Evolutionary conservation across 2,329 filamentous ascomycete species (phyloP).

Genomic region (Penicillium griseofulvum): DNA sequence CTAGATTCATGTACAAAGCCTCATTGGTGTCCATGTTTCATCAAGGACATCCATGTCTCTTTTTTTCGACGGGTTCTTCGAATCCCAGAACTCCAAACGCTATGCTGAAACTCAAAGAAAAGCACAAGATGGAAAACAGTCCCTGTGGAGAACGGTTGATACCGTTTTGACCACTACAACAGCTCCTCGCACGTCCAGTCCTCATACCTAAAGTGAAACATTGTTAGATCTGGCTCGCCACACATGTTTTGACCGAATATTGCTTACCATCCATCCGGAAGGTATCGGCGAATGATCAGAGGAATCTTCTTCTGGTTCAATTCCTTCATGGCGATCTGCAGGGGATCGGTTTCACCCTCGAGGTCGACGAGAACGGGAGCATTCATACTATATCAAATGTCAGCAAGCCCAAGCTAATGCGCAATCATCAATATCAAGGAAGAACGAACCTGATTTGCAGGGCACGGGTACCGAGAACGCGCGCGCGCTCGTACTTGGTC

Average conservation of each 20-base stretch:
- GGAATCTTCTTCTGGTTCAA: conserved; percentile 98
- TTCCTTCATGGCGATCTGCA: conserved; percentile 97
- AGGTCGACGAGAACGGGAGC: conserved; percentile 94
- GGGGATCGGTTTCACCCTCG: conserved; percentile 94
- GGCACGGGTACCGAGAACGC: conserved; percentile 88
- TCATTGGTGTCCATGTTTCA: conserved; percentile 13
- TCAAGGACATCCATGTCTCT: conserved; percentile 13
- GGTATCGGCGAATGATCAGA: conserved; percentile 87
- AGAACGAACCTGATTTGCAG: conserved; percentile 82
- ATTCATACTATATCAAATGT: conserved; percentile 70
- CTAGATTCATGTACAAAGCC: conserved; percentile 22
- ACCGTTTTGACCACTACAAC: conserved; percentile 47
- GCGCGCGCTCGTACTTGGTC: conserved; percentile 97
- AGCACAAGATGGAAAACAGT: conserved; percentile 19
- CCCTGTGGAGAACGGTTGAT: conserved; percentile 15
- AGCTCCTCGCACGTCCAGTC: conserved; percentile 99
- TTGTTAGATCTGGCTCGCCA: conserved; percentile 11
- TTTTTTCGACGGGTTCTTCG: conserved; percentile 23
- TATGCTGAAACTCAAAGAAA: conserved; percentile 36
- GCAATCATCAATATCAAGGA: conserved; percentile 69
- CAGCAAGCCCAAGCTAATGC: conserved; percentile 50
- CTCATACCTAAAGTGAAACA: conserved; percentile 69
- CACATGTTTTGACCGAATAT: background rate
- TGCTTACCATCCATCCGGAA: conserved; percentile 92
- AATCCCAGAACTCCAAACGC: conserved; percentile 43